These are phyloP conservation scores for Alternaria conjuncta DNA, from an alignment of 2,329 filamentous ascomycete genomes.

Conservation along the genomic window DNA sequence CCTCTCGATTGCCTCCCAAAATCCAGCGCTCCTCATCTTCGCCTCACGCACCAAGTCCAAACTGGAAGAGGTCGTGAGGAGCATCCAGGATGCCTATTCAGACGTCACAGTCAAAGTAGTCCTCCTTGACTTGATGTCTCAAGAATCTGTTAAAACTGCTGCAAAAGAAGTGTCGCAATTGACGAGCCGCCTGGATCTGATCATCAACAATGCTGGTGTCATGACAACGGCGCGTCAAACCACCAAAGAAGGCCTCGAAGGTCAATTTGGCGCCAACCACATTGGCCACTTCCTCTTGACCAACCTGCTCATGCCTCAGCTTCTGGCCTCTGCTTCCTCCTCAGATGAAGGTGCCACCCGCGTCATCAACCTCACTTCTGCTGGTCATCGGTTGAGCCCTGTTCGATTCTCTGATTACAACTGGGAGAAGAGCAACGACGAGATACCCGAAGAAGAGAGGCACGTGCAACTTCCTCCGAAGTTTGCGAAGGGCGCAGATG, in stretches of 20 bases:
- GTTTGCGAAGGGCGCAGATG: conserved; percentile 20
- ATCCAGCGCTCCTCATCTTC: conserved; percentile 36
- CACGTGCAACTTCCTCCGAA: conserved; percentile 21
- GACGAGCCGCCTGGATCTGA: conserved; percentile 48
- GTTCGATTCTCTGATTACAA: conserved; percentile 55
- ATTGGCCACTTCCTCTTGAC: conserved; percentile 57
- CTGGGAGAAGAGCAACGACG: conserved; percentile 35
- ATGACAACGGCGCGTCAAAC: conserved; percentile 35
- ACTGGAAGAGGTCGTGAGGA: conserved; percentile 47
- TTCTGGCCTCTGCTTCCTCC: conserved; percentile 44
- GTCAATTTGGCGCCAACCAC: conserved; percentile 57
- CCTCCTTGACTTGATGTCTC: conserved; percentile 49
- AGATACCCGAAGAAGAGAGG: conserved; percentile 36
- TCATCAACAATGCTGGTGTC: conserved; percentile 56
- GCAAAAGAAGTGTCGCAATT: conserved; percentile 37
- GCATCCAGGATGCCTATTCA: conserved; percentile 40
- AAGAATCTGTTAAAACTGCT: conserved; percentile 45
- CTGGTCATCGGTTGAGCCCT: conserved; percentile 36
- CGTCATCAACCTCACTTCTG: conserved; percentile 39
- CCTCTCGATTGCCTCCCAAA: conserved; percentile 36
- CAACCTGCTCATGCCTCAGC: conserved; percentile 50
- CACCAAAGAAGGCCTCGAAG: conserved; percentile 56
- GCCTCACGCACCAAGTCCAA: conserved; percentile 55
- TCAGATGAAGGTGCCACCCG: conserved; percentile 34
- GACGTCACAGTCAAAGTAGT: conserved; percentile 31